Conservation (phyloP, 164 flowering plant species). For the Vitis amurensis region DNA sequence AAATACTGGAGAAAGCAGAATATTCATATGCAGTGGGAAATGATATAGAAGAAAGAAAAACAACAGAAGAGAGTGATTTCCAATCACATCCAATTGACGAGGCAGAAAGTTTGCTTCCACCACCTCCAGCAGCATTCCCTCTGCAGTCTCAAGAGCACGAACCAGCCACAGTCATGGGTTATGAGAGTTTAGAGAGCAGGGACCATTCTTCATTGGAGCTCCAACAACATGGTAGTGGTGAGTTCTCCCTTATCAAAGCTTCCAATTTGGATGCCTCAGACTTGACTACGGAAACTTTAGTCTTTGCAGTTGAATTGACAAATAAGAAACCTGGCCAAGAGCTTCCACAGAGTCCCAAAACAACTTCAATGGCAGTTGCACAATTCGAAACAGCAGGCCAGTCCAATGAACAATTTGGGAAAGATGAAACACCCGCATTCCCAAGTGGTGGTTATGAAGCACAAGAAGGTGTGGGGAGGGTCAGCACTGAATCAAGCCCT, state of each 20-base stretch:
- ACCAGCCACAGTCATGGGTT: background rate
- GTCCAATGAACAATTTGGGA: background rate
- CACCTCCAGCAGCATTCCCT: background rate
- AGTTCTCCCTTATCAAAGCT: slow-evolving; percentile 2
- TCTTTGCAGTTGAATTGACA: slow-evolving; percentile 1
- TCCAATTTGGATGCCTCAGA: slow-evolving; percentile 6
- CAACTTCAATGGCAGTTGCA: background rate
- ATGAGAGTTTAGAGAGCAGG: background rate
- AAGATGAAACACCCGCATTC: slow-evolving; percentile 6
- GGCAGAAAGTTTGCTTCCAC: slow-evolving; percentile 1
- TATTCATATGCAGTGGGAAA: background rate
- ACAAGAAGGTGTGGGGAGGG: slow-evolving; percentile 19
- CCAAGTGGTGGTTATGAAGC: slow-evolving; percentile 6
- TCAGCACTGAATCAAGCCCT: slow-evolving; percentile 25
- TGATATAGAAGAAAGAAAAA: background rate
- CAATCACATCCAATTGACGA: background rate
- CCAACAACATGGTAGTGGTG: slow-evolving; percentile 1
- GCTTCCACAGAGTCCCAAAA: slow-evolving; percentile 2
- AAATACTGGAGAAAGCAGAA: slow-evolving; percentile 7
- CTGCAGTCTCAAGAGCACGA: background rate
- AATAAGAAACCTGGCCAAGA: slow-evolving; percentile 2
- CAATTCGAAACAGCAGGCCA: slow-evolving; percentile 3
- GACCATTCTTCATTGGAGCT: background rate
- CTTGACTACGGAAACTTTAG: background rate
- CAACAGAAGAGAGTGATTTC: background rate